Evolutionary conservation across 2,329 filamentous ascomycete species (phyloP), one percentile per base, ranked within the genome.

Genomic region (Trichoderma lentiforme): DNA sequence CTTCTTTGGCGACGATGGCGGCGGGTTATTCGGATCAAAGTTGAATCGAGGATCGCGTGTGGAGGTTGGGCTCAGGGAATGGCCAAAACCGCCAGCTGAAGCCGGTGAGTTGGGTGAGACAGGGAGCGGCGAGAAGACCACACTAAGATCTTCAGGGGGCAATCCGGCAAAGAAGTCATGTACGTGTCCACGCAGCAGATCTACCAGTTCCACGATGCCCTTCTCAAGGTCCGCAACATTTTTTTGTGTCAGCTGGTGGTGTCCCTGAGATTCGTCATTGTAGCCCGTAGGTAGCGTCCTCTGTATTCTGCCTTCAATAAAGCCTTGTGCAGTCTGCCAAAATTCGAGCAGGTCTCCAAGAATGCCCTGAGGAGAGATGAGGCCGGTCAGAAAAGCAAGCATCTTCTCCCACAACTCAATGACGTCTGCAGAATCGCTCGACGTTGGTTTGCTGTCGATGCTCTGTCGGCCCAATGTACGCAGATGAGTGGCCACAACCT

Each of bases 361-460:
- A 18, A 98, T 86, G 4, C 96, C 96, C 74, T 91, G 90, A 7
- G 90, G 83, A 0, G 94, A 95, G 0, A 99, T 84, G 51, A 99
- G 86, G 56, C 88, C 89, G 11, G 84, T 90, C 73, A 98, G 80
- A 74, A 94, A 96, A 0, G 87, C 84, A 72, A 93, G 85, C 74
- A 97, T 90, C 79, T 95, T 93, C 77, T 98, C 95, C 96, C 96
- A 99, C 73, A 98, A 88, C 75, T 97, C 94, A 74, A 97, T 87
- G 15, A 98, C 88, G 61, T 95, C 91, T 3, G 91, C 83, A 0
- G 91, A 90, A 80, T 99, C 96, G n/a, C 94, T 86, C 12, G 90
- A 88, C 28, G 87, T 85, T 11, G 85, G 83, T 75, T 87, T 88
- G 71, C 88, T 89, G 68, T 90, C 88, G 6, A 90, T 84, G 1